These are phyloP conservation scores for Pholiota conissans DNA, from an alignment of 768 basidiomycete genomes.

Conservation along the genomic window DNA sequence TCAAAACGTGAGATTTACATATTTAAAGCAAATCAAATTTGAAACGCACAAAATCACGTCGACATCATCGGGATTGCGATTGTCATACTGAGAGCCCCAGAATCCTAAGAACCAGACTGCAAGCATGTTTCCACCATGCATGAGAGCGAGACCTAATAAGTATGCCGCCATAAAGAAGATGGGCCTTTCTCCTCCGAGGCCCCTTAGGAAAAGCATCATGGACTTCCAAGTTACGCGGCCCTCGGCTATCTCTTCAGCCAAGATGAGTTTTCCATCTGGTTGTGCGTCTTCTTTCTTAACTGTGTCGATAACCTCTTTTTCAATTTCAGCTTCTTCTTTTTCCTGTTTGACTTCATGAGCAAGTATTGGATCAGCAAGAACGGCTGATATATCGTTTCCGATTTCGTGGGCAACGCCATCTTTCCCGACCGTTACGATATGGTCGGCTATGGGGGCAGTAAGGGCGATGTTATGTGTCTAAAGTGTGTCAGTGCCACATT, in stretches of 20 bases:
- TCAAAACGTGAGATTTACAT: not conserved
- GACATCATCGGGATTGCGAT: conserved; percentile 31
- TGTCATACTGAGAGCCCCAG: conserved; percentile 48
- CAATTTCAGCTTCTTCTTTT: conserved; percentile 20
- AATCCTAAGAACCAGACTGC: conserved; percentile 47
- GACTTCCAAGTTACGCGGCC: conserved; percentile 27
- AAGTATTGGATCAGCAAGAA: conserved; percentile 37
- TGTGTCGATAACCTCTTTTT: conserved; percentile 28
- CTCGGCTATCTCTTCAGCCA: conserved; percentile 61
- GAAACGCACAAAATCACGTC: conserved; percentile 34
- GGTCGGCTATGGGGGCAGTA: conserved; percentile 50
- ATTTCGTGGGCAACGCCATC: conserved; percentile 51
- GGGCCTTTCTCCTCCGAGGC: conserved; percentile 35
- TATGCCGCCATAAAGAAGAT: conserved; percentile 33
- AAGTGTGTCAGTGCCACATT: not conserved
- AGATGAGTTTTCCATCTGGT: conserved; percentile 38
- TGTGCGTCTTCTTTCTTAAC: conserved; percentile 23
- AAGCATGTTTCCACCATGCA: conserved; percentile 25
- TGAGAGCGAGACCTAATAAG: conserved; percentile 24
- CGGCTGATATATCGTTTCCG: conserved; percentile 46
- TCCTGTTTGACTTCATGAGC: conserved; percentile 28
- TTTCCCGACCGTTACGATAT: conserved; percentile 52
- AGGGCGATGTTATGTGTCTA: conserved; percentile 56
- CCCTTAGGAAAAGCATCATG: conserved; percentile 38
- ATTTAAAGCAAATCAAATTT: not conserved